Evolutionary conservation across 2,329 filamentous ascomycete species (phyloP).

Genomic region (Nigrospora osmanthi): DNA sequence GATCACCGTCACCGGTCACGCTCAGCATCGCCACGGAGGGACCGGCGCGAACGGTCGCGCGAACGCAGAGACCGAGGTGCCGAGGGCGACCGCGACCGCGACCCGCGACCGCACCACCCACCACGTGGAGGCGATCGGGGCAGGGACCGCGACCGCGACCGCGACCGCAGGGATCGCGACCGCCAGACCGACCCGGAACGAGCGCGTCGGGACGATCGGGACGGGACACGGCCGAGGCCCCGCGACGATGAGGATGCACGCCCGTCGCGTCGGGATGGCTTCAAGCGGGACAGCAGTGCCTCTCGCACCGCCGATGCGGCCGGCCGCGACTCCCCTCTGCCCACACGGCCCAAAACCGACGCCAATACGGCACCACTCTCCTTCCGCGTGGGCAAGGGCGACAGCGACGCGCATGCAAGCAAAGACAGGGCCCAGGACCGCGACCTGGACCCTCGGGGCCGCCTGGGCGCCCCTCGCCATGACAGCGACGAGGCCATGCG

Average conservation of each 20-base stretch:
- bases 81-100: conserved; percentile 27
- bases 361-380: conserved; percentile 21
- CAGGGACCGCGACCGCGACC: conserved; percentile 17
- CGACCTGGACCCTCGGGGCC: conserved; percentile 15
- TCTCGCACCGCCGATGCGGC: conserved; percentile 1
- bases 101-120: conserved; percentile 4
- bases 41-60: conserved; percentile 24
- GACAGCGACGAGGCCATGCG: conserved; percentile 17
- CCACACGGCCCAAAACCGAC: conserved; percentile 17
- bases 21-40: conserved; percentile 15
- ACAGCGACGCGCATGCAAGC: conserved; percentile 15
- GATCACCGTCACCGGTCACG: conserved; percentile 21
- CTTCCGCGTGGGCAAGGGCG: conserved; percentile 25
- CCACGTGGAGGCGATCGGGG: conserved; percentile 22
- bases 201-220: conserved; percentile 4
- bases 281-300: conserved; percentile 9
- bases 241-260: conserved; percentile 6
- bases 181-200: conserved; percentile 5
- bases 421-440: conserved; percentile 10
- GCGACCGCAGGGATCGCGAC: conserved; percentile 10
- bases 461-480: conserved; percentile 5
- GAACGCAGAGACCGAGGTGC: conserved; percentile 27
- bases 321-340: conserved; percentile 17
- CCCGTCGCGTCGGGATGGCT: conserved; percentile 11
- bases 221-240: conserved; percentile 14